phyloP scores from a whole-genome alignment of 805 yeast genomes.

The Saturnispora diversa region DNA sequence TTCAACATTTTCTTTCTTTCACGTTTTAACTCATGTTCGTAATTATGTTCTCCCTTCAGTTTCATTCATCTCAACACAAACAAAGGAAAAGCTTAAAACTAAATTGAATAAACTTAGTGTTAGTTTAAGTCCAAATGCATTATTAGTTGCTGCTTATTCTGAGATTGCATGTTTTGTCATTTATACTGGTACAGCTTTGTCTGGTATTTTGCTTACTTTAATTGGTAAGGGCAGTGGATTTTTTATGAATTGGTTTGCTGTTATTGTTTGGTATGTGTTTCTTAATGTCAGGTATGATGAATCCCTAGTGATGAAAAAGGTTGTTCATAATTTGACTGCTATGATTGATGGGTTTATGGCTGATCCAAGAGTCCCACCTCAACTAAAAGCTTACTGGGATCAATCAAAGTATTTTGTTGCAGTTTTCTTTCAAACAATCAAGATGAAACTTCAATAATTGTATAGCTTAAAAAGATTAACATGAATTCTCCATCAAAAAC shows the following conservation, averaged over 20 bases:
- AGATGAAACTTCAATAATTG: neutral
- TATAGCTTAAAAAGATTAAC: too few relatives aligned
- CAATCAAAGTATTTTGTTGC: conserved; percentile 30
- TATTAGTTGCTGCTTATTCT: conserved; percentile 50
- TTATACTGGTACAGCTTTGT: conserved; percentile 32
- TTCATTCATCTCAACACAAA: conserved; percentile 12
- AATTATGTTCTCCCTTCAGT: conserved; percentile 56
- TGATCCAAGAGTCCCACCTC: conserved; percentile 43
- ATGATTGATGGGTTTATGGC: conserved; percentile 39
- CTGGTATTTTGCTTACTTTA: conserved; percentile 12
- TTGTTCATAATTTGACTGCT: conserved; percentile 10
- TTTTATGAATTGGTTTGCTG: conserved; percentile 41
- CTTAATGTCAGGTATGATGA: conserved; percentile 72
- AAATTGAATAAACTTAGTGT: conserved; percentile 38
- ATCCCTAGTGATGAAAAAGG: conserved; percentile 58
- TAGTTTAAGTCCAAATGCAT: conserved; percentile 49
- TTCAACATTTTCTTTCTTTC: conserved; percentile 72
- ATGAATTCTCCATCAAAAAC: too few relatives aligned
- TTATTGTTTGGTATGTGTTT: conserved; percentile 50
- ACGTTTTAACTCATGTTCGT: conserved; percentile 63
- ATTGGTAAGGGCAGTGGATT: conserved; percentile 15
- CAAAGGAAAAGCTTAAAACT: conserved; percentile 11
- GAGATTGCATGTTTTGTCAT: conserved; percentile 33
- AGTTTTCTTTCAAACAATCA: conserved; percentile 1
- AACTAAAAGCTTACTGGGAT: conserved; percentile 40